These are phyloP conservation scores for Lodderomyces margitis DNA, from an alignment of 1,139 yeast species.

Conservation along the genomic window DNA sequence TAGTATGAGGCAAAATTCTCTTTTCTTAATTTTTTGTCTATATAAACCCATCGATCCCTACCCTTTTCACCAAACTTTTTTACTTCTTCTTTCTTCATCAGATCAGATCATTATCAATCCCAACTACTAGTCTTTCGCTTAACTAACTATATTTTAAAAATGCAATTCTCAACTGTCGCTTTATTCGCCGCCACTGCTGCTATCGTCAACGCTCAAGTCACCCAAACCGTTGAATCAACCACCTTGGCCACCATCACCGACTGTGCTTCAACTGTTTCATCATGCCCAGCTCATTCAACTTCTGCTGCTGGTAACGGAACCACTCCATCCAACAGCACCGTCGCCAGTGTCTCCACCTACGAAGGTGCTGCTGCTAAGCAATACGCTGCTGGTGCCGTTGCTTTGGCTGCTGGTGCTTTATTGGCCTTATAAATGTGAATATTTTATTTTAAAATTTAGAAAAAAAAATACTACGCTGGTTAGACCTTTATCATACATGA, in stretches of 20 bases:
- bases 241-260: slow-evolving; percentile 39
- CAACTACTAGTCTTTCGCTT: slow-evolving; percentile 33
- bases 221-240: slow-evolving; percentile 23
- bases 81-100: not conserved
- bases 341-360: slow-evolving; percentile 37
- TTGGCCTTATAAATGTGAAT: slow-evolving; percentile 42
- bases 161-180: slow-evolving; percentile 50
- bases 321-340: slow-evolving; percentile 14
- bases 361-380: slow-evolving; percentile 38
- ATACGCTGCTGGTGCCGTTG: slow-evolving; percentile 48
- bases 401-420: slow-evolving; percentile 53
- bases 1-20: too few species aligned
- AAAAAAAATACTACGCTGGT: not conserved
- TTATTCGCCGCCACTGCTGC: slow-evolving; percentile 37
- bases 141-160: slow-evolving; percentile 19
- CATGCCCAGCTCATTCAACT: slow-evolving; percentile 41
- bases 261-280: slow-evolving; percentile 38
- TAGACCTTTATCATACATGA: not conserved
- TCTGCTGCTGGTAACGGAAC: slow-evolving; percentile 16
- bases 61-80: not conserved
- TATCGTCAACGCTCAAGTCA: slow-evolving; percentile 29
- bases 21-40: not conserved
- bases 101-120: slow-evolving; percentile 12
- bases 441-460: not conserved
- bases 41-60: not conserved